These are phyloP conservation scores for Boechera retrofracta DNA, from an alignment of 345 rosid species.

Conservation along the genomic window DNA sequence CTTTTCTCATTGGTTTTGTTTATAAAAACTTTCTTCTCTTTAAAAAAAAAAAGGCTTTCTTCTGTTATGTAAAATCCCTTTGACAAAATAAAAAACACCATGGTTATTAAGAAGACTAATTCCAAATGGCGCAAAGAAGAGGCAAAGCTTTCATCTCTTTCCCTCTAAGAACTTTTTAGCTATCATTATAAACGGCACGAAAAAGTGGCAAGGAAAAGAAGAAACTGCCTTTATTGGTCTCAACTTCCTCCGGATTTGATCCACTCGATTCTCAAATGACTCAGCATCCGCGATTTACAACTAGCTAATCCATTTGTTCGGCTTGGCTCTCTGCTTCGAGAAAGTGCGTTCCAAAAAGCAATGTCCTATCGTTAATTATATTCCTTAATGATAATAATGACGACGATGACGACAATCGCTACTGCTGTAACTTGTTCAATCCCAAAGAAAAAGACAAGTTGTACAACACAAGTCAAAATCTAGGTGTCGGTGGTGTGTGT, in stretches of 20 bases:
- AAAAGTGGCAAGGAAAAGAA: background rate
- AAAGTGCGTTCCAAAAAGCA: background rate
- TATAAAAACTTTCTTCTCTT: no score
- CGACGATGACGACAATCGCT: background rate
- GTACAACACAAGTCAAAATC: background rate
- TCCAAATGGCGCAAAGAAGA: background rate
- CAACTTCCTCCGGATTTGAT: conserved; percentile 1
- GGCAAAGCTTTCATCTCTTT: background rate
- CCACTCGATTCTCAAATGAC: background rate
- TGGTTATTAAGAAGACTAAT: background rate
- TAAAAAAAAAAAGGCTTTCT: no score
- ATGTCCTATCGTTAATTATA: background rate
- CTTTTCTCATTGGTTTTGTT: no score
- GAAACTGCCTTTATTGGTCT: conserved; percentile 6
- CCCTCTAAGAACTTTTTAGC: background rate
- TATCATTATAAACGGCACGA: background rate
- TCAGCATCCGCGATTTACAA: background rate
- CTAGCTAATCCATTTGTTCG: background rate
- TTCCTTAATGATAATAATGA: background rate
- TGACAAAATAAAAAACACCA: no score
- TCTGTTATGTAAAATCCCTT: no score
- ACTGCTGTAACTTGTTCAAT: background rate
- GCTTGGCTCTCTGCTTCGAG: conserved; percentile 14
- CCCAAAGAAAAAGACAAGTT: background rate
- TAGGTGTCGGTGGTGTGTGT: background rate